Percentiles rank a stretch among this genome's conserved stretches.
Evolutionary conservation across 768 basidiomycete genomes (phyloP).

Genomic region (Pisolithus orientalis): DNA sequence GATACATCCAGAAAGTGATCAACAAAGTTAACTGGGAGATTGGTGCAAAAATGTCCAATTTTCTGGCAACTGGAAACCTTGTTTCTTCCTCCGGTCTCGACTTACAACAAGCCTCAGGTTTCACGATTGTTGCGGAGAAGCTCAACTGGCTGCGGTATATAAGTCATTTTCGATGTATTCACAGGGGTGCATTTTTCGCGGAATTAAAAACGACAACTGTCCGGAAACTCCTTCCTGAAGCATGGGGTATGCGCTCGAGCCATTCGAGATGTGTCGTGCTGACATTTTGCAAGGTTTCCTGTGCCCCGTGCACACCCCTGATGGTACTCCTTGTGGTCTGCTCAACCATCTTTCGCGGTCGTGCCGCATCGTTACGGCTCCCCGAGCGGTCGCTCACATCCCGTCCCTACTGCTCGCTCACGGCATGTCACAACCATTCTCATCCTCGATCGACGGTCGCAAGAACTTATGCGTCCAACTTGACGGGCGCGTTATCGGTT

Average conservation of each 20-base stretch:
- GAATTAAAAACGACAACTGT: conserved; percentile 98
- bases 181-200: conserved; percentile 98
- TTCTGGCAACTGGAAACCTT: conserved; percentile 95
- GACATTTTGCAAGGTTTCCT: conserved; percentile 64
- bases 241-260: conserved; percentile 68
- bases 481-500: conserved; percentile 93
- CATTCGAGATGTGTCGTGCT: background rate
- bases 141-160: conserved; percentile 98
- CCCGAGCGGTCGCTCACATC: conserved; percentile 70
- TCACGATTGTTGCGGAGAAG: conserved; percentile 98
- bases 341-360: conserved; percentile 94
- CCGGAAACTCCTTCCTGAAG: conserved; percentile 92
- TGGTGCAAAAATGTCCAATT: conserved; percentile 84
- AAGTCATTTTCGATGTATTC: conserved; percentile 95
- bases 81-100: conserved; percentile 93
- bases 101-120: conserved; percentile 96
- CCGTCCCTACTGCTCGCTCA: conserved; percentile 76
- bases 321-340: conserved; percentile 95
- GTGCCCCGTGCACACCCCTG: conserved; percentile 98
- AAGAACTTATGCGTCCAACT: conserved; percentile 85
- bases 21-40: conserved; percentile 86
- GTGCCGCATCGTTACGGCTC: conserved; percentile 82
- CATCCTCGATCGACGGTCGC: conserved; percentile 72
- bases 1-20: conserved; percentile 74
- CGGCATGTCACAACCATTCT: conserved; percentile 92